Conservation (phyloP, 345 rosid species). For the Moricandia moricandioides region DNA sequence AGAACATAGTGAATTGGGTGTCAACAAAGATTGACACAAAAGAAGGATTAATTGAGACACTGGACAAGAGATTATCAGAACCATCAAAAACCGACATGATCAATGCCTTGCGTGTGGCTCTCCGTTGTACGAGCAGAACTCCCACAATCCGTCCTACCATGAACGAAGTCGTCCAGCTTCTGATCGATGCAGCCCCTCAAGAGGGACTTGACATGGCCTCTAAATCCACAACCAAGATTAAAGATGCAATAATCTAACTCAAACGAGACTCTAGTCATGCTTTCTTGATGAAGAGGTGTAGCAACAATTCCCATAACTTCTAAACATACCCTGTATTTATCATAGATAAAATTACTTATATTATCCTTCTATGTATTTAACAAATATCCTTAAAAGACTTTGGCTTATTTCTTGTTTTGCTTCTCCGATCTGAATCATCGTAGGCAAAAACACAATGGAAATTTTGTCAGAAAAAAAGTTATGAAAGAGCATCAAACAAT, state of each 20-base stretch:
- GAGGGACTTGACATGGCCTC: conserved; percentile 1
- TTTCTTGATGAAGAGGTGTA: conserved; percentile 15
- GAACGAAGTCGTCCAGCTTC: conserved; percentile 82
- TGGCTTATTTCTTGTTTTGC: not conserved
- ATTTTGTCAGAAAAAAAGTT: not conserved
- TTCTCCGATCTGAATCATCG: not conserved
- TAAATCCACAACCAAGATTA: conserved; percentile 41
- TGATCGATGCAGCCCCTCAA: conserved; percentile 46
- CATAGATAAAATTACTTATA: not conserved
- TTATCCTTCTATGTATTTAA: conserved; percentile 9
- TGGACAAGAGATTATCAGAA: conserved; percentile 61
- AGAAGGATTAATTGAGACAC: conserved; percentile 67
- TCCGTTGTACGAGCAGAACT: conserved; percentile 60
- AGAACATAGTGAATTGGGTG: conserved; percentile 78
- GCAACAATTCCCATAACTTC: conserved; percentile 9
- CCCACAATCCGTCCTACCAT: conserved; percentile 80
- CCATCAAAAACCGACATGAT: conserved; percentile 72
- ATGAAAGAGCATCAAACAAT: not conserved
- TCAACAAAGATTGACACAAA: conserved; percentile 66
- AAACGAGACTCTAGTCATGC: conserved; percentile 27
- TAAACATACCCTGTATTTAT: conserved; percentile 11
- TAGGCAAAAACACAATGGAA: not conserved
- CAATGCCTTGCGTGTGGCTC: conserved; percentile 66
- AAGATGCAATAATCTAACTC: conserved; percentile 38
- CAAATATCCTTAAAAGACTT: not conserved